Base-by-base conservation (phyloP, 345 rosid species). In the Eucalyptus cloeziana region DNA sequence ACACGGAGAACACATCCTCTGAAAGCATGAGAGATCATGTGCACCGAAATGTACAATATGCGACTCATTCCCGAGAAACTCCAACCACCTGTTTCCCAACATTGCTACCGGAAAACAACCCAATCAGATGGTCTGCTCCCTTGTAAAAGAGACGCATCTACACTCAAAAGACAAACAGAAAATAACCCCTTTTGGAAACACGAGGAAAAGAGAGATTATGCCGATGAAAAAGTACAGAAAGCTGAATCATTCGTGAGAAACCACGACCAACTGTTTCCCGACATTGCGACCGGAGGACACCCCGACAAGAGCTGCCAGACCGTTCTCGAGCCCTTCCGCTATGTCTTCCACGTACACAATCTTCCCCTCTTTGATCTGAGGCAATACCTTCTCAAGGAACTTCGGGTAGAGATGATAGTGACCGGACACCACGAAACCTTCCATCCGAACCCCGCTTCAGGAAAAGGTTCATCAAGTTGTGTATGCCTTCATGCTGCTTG, bases 61-160 rank as follows among this genome's bases (percentile, higher is more conserved):
- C 62, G 69, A 62, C 33, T 88, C 56, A 88, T 25, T 89, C 92
- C 5, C 27, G 86, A 88, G 92, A 90, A 16, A 92, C 91, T 16
- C 37, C 88, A 45, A 89, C 87, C 25, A 87, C 88, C 52, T 91
- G 92, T 86, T 91, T 92, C 52, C 92, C 92, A 14, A 87, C 87
- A 87, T 92, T 92, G 60, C 89, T 87, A 60, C 93, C 92, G 2
- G 58, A 22, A 88, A 92, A 92, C 44, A 92, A 67, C 5, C 93
- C 90, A 19, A 92, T 3, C 21, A 90, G 69, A 47, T 58, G 67
- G 67, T 58, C 67, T 58, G 67, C 1, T 58, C 67, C n/a, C 67
- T 58, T 25, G 67, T 58, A 24, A 58, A 58, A 58, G 67, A 25
- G 67, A 25, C 67, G 67, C 67, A 0, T 25, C 67, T 25, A 58